Base-by-base conservation (phyloP, 2,329 filamentous ascomycete species). In the Neoscytalidium dimidiatum region DNA sequence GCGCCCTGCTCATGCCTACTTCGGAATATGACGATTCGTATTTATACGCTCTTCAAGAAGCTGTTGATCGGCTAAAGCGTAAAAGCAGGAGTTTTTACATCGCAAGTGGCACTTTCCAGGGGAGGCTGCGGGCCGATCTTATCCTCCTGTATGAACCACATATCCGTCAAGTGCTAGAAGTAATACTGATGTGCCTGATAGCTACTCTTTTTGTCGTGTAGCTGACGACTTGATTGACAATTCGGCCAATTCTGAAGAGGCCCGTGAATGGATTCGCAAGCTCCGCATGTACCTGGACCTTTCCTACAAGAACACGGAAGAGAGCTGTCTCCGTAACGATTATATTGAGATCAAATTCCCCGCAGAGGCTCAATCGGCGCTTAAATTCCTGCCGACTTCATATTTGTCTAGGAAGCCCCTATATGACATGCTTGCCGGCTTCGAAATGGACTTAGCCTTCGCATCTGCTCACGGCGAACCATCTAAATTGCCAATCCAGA, bases 51-150 rank as follows among this genome's bases (percentile, higher is more conserved):
- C 79, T 92, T 6, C 76, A 81, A 31, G 85, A 90, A 67, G 87
- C 88, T 0, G 84, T 89, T 0, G 69, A 71, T 0, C 83, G 86
- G 6, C 77, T 92, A 7, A 78, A 82, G 57, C 81, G 80, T 63
- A 92, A 92, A 71, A 92, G 89, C 69, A 83, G 89, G 53, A 92
- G 89, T 69, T 92, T 92, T 73, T 91, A 90, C 68, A 79, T 92
- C 5, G 90, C 90, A 0, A 91, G 88, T 67, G 85, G 87, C 0
- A 85, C 87, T 0, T 92, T 93, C 68, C 83, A 86, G 43, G 89
- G 89, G 1, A 83, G 87, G 26, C 78, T 92, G 7, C 84, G 90
- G 4, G 87, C 89, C 31, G 90, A 92, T 68, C 73, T 92, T 13
- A 83, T 91, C 28, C 76, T 90, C 1, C 77, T 92, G 77, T 86